Evolutionary conservation across 345 rosid genomes (phyloP).

Genomic region (Populus davidiana): DNA sequence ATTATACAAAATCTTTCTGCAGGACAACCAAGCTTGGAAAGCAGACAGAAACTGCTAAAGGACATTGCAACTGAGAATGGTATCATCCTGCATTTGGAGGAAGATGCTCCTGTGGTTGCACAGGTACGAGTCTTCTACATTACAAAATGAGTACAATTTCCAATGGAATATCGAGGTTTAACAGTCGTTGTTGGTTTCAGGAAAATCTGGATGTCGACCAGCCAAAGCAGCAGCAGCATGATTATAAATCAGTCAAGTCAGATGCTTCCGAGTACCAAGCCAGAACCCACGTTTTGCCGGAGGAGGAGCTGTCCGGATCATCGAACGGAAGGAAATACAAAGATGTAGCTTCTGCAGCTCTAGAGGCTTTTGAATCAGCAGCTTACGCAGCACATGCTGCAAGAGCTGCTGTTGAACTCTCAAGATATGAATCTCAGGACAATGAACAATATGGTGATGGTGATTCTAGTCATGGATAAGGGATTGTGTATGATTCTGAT

Average conservation of each 20-base stretch:
- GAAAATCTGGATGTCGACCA: slow-evolving; percentile 11
- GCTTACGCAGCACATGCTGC: slow-evolving; percentile 89
- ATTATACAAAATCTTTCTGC: slow-evolving; percentile 61
- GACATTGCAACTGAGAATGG: slow-evolving; percentile 69
- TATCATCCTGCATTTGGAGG: slow-evolving; percentile 53
- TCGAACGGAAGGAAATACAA: slow-evolving; percentile 45
- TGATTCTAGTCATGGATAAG: slow-evolving; percentile 11
- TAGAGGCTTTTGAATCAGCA: slow-evolving; percentile 85
- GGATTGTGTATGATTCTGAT: slow-evolving; percentile 2
- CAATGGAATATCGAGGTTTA: neutral
- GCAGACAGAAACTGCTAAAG: slow-evolving; percentile 52
- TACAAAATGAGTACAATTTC: neutral
- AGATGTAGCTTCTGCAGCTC: slow-evolving; percentile 94
- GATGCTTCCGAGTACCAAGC: slow-evolving; percentile 10
- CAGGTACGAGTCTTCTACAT: slow-evolving; percentile 35
- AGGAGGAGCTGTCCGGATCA: slow-evolving; percentile 37
- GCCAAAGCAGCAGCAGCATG: slow-evolving; percentile 1
- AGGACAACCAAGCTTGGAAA: slow-evolving; percentile 51
- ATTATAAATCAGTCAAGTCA: slow-evolving; percentile 8
- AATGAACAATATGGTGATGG: slow-evolving; percentile 37
- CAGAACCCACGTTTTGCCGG: neutral
- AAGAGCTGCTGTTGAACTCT: slow-evolving; percentile 89
- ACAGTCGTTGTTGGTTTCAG: slow-evolving; percentile 25
- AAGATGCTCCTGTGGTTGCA: slow-evolving; percentile 22
- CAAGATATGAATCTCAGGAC: slow-evolving; percentile 42